These are phyloP conservation scores for Puccinia horiana DNA, from an alignment of 1,284 basidiomycete genomes.

Conservation along the genomic window DNA sequence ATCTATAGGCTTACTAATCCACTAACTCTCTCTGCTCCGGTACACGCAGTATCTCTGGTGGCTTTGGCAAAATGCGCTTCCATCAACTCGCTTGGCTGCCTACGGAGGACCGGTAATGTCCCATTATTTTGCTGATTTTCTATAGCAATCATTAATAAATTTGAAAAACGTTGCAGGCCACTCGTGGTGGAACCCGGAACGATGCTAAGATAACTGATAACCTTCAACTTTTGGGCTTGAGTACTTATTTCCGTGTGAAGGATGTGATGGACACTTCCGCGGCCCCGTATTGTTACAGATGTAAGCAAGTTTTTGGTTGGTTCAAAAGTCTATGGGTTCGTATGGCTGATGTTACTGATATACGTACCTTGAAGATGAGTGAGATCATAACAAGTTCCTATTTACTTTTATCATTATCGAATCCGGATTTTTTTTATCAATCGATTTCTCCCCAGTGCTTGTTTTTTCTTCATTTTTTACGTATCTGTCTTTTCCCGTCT, in stretches of 20 bases:
- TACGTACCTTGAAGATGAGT: neutral
- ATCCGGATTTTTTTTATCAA: neutral
- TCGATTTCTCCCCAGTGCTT: neutral
- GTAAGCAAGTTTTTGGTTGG: neutral
- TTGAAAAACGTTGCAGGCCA: neutral
- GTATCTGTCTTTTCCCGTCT: neutral
- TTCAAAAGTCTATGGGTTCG: neutral
- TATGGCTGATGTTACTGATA: neutral
- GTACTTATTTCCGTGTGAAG: neutral
- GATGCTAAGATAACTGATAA: conserved; percentile 27
- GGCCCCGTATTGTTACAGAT: conserved; percentile 39
- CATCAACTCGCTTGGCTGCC: neutral
- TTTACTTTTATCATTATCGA: neutral
- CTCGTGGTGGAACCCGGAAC: neutral
- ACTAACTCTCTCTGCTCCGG: neutral
- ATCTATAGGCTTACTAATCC: neutral
- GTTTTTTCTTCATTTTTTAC: neutral
- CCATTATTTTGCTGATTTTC: neutral
- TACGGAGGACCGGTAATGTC: conserved; percentile 31
- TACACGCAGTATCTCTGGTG: conserved; percentile 23
- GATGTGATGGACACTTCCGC: conserved; percentile 32
- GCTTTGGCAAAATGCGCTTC: conserved; percentile 17
- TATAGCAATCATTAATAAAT: neutral
- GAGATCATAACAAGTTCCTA: neutral
- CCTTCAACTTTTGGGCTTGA: conserved; percentile 18